A percentile compares a stretch with the other conserved stretches of the same genome.
Conservation (phyloP, 768 basidiomycete genomes). For the Tricholoma matsutake region DNA sequence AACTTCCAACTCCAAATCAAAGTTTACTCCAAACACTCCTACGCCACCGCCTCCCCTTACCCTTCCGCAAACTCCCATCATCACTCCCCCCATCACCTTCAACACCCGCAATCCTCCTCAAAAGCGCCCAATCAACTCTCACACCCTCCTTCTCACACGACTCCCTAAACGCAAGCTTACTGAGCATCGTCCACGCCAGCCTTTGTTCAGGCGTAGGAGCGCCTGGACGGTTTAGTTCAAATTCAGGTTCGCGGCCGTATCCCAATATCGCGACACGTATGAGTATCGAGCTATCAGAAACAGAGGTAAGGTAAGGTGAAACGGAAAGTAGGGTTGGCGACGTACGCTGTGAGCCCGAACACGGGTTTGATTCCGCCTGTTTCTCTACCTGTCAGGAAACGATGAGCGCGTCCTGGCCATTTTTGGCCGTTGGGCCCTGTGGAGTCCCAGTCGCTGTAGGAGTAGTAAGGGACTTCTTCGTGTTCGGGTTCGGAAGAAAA, state of each 20-base stretch:
- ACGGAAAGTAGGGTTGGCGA: conserved; percentile 12
- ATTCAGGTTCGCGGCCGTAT: conserved; percentile 42
- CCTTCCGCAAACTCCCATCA: background rate
- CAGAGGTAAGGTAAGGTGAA: background rate
- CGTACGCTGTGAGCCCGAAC: conserved; percentile 84
- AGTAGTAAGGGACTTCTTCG: conserved; percentile 62
- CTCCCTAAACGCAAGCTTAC: conserved; percentile 32
- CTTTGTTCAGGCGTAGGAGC: conserved; percentile 33
- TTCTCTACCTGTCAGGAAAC: conserved; percentile 85
- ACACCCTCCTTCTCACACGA: conserved; percentile 39
- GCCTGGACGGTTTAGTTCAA: conserved; percentile 36
- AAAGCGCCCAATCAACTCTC: conserved; percentile 27
- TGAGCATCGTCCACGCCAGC: conserved; percentile 44
- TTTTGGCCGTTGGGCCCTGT: conserved; percentile 34
- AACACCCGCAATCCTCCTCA: conserved; percentile 25
- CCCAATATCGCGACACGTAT: conserved; percentile 44
- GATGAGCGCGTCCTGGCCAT: conserved; percentile 57
- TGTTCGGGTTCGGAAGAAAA: conserved; percentile 52
- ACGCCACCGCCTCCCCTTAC: conserved; percentile 11
- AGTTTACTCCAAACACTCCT: conserved; percentile 12
- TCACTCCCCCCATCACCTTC: conserved; percentile 11
- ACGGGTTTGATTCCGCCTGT: conserved; percentile 85
- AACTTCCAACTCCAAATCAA: background rate
- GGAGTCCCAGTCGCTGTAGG: conserved; percentile 52
- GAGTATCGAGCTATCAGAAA: conserved; percentile 37